These are phyloP conservation scores for Candida ficus DNA, from an alignment of 805 yeast species.

Conservation along the genomic window DNA sequence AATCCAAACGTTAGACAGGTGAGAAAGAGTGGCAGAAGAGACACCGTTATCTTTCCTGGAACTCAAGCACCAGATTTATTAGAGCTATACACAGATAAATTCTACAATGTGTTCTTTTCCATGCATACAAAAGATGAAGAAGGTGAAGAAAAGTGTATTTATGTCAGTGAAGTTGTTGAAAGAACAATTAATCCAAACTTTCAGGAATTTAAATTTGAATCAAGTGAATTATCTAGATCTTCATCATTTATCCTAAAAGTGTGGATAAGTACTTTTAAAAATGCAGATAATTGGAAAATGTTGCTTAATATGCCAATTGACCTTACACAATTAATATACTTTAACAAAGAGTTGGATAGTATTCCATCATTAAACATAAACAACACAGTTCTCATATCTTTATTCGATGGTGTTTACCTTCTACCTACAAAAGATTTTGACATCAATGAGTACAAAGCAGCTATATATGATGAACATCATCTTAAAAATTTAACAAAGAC, in stretches of 20 bases:
- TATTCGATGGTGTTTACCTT: constrained; percentile 28
- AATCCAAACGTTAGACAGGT: background rate
- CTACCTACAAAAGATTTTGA: constrained; percentile 11
- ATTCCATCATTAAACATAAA: constrained; percentile 14
- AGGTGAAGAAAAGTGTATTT: constrained; percentile 23
- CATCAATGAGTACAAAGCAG: constrained; percentile 8
- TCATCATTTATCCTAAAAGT: constrained; percentile 15
- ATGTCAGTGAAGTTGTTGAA: constrained; percentile 30
- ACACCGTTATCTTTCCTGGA: background rate
- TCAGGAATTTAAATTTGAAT: constrained; percentile 22
- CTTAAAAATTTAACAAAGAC: constrained; percentile 4
- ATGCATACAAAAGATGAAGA: constrained; percentile 26
- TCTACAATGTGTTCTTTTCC: constrained; percentile 33
- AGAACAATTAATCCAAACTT: constrained; percentile 27
- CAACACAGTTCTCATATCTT: constrained; percentile 23
- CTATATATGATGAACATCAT: constrained; percentile 3
- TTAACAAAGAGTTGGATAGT: constrained; percentile 26
- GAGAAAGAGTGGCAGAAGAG: background rate
- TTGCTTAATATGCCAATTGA: constrained; percentile 23
- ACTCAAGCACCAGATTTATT: constrained; percentile 1
- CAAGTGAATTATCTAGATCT: constrained; percentile 5
- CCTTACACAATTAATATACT: constrained; percentile 27
- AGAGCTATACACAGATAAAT: constrained; percentile 21
- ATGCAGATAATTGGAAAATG: constrained; percentile 21
- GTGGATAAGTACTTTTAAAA: constrained; percentile 15